Conservation (phyloP, 2,329 filamentous ascomycete species). For the Parafenestella ontariensis region DNA sequence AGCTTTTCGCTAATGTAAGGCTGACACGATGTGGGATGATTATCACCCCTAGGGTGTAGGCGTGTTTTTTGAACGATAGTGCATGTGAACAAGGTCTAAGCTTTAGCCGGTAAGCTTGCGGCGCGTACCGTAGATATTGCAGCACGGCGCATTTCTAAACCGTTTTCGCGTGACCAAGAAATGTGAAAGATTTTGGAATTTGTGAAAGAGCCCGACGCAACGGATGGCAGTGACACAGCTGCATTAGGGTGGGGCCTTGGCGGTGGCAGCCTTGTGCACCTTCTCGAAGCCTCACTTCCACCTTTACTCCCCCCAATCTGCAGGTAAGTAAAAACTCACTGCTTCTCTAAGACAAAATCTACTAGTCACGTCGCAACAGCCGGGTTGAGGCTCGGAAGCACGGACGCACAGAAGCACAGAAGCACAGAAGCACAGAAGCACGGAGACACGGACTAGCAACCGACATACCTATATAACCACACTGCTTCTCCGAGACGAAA, state of each 20-base stretch:
- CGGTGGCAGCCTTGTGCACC: neutral
- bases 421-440: too few species aligned
- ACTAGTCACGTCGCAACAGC: too few species aligned
- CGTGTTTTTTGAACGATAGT: neutral
- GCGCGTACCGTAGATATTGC: neutral
- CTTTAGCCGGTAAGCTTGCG: neutral
- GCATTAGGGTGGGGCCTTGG: neutral
- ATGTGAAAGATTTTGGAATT: neutral
- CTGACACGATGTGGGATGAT: neutral
- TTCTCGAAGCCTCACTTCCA: neutral
- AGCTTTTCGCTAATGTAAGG: neutral
- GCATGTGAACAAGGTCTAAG: neutral
- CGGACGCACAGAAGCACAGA: too few species aligned
- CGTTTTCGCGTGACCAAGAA: neutral
- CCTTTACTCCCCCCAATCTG: neutral
- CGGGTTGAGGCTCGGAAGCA: too few species aligned
- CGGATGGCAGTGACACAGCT: neutral
- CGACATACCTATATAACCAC: too few species aligned
- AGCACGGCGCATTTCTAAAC: neutral
- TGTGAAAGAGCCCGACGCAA: neutral
- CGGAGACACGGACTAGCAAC: too few species aligned
- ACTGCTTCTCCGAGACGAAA: too few species aligned
- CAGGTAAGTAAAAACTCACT: too few species aligned
- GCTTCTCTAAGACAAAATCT: too few species aligned
- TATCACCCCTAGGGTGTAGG: too few species aligned